Conservation (phyloP, 257 asterid genomes). For the Ballota nigra region DNA sequence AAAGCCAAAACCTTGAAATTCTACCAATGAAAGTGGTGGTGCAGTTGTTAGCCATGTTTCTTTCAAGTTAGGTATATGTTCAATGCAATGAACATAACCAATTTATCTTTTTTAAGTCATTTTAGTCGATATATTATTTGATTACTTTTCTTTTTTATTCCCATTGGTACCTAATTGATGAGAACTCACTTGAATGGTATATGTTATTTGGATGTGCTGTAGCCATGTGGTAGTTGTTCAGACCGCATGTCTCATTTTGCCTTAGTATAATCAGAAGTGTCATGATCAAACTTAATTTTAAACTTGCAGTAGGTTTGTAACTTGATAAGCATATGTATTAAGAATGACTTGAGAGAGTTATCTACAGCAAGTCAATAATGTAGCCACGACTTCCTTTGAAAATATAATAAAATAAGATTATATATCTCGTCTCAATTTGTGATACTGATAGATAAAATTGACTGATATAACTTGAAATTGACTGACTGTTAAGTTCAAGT, state of each 20-base stretch:
- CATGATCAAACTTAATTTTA: background rate
- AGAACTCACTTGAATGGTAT: background rate
- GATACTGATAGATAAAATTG: background rate
- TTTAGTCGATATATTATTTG: background rate
- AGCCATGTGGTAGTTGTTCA: background rate
- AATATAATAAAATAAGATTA: background rate
- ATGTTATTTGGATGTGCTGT: background rate
- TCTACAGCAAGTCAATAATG: background rate
- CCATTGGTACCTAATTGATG: background rate
- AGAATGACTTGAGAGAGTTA: background rate
- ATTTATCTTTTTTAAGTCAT: background rate
- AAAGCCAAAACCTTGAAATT: slow-evolving; percentile 34
- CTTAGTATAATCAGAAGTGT: background rate
- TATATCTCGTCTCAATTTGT: background rate
- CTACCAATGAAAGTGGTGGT: slow-evolving; percentile 20
- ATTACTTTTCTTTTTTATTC: background rate
- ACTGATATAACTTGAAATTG: background rate
- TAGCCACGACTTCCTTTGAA: background rate
- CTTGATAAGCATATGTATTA: too few species aligned
- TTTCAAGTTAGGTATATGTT: background rate
- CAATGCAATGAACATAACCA: background rate
- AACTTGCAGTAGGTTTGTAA: background rate
- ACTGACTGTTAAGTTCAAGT: too few species aligned
- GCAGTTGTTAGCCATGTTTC: background rate
- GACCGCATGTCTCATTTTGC: background rate